Evolutionary conservation across 163 green algal genomes (phyloP).

Genomic region (Scenedesmus sp.): DNA sequence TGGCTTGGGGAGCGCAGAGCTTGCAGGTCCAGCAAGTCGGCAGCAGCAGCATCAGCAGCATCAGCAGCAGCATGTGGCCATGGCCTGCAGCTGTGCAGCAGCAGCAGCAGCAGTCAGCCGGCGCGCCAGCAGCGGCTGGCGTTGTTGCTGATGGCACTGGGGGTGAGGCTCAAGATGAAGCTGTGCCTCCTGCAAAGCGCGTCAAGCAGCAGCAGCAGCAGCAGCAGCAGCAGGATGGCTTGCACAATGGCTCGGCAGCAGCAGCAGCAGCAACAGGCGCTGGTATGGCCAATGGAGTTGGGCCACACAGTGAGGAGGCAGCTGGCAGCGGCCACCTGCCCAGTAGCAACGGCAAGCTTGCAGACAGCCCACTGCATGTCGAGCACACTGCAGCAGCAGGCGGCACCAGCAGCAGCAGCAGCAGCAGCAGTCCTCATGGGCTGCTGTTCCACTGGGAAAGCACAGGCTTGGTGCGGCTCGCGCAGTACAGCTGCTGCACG

Average conservation of each 20-base stretch:
- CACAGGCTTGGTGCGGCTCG: conserved; percentile 40
- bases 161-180: background rate
- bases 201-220: conserved; percentile 14
- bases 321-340: background rate
- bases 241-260: background rate
- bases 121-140: background rate
- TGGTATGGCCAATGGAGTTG: background rate
- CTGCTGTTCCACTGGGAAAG: conserved; percentile 44
- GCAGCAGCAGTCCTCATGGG: conserved; percentile 18
- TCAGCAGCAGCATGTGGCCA: background rate
- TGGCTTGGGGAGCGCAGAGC: conserved; percentile 20
- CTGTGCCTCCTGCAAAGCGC: background rate
- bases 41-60: conserved; percentile 7
- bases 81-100: background rate
- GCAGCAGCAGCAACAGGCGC: background rate
- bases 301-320: background rate
- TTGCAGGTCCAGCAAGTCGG: conserved; percentile 2
- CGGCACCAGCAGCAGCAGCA: conserved; percentile 14
- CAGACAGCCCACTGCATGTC: background rate
- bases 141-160: background rate
- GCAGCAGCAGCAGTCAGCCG: background rate
- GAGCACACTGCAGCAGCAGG: background rate
- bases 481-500: background rate
- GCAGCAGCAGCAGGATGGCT: background rate
- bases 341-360: background rate